Evolutionary conservation across 2,329 filamentous ascomycete species (phyloP).

Genomic region (Rhytidhysteron rufulum): DNA sequence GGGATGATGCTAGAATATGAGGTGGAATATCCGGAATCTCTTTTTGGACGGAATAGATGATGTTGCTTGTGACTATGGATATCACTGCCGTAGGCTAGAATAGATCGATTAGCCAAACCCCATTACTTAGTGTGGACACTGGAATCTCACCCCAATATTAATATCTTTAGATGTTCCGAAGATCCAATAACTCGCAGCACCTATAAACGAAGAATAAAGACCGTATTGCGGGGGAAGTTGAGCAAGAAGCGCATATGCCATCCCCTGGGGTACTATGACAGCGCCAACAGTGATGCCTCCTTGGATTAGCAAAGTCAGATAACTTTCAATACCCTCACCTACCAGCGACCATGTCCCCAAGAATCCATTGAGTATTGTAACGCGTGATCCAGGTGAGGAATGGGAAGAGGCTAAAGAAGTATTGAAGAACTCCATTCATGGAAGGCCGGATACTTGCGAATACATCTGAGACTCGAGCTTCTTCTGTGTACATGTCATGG

Average conservation of each 20-base stretch:
- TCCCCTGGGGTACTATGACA: conserved; percentile 90
- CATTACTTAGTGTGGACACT: neutral
- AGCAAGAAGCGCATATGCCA: conserved; percentile 89
- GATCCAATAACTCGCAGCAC: conserved; percentile 92
- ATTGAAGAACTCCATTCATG: neutral
- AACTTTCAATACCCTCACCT: too few species aligned
- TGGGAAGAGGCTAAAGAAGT: neutral
- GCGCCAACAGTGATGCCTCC: conserved; percentile 68
- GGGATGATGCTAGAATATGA: conserved; percentile 62
- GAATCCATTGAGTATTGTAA: neutral
- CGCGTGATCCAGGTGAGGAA: neutral
- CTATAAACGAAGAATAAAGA: conserved; percentile 94
- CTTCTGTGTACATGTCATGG: neutral
- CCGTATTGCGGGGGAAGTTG: conserved; percentile 78
- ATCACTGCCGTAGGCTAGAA: neutral
- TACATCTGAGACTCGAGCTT: neutral
- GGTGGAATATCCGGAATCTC: neutral
- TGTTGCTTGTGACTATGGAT: neutral
- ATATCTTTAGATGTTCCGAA: conserved; percentile 99
- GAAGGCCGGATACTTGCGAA: neutral
- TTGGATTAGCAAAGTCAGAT: too few species aligned
- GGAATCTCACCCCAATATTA: conserved; percentile 71
- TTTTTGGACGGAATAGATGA: neutral
- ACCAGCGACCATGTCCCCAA: neutral
- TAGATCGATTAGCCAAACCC: neutral